These are phyloP conservation scores for Calonectria honghensis DNA, from an alignment of 2,329 filamentous ascomycete genomes.

Conservation along the genomic window DNA sequence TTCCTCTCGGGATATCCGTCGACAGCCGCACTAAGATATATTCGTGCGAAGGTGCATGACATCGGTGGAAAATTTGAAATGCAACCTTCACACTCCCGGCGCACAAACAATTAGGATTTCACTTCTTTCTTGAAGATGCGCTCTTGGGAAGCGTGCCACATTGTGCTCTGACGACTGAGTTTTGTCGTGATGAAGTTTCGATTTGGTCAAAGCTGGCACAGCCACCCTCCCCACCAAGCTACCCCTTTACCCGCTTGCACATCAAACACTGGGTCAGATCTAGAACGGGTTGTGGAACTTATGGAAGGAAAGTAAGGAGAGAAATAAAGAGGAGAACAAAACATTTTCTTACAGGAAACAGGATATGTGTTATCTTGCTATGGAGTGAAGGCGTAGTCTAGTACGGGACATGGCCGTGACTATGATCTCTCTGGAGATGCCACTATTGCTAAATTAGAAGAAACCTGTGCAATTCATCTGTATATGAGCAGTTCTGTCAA, in stretches of 20 bases:
- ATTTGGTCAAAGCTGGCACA: neutral
- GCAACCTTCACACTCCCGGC: neutral
- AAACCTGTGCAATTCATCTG: neutral
- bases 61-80: neutral
- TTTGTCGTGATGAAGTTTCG: neutral
- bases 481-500: rapidly evolving
- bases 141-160: no score
- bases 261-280: neutral
- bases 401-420: neutral
- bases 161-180: neutral
- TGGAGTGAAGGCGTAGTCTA: neutral
- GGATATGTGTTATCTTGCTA: no score
- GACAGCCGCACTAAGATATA: no score
- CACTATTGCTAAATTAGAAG: neutral
- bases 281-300: no score
- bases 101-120: no score
- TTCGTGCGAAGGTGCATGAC: neutral
- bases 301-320: no score
- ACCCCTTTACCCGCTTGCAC: neutral
- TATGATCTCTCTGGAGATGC: neutral
- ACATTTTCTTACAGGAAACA: neutral
- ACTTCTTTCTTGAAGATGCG: neutral
- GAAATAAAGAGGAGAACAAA: neutral
- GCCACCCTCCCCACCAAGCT: neutral
- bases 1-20: neutral